Evolutionary conservation across 2,329 filamentous ascomycete genomes (phyloP), one percentile per base, ranked within the genome.

Genomic region (Septoria petroselini): DNA sequence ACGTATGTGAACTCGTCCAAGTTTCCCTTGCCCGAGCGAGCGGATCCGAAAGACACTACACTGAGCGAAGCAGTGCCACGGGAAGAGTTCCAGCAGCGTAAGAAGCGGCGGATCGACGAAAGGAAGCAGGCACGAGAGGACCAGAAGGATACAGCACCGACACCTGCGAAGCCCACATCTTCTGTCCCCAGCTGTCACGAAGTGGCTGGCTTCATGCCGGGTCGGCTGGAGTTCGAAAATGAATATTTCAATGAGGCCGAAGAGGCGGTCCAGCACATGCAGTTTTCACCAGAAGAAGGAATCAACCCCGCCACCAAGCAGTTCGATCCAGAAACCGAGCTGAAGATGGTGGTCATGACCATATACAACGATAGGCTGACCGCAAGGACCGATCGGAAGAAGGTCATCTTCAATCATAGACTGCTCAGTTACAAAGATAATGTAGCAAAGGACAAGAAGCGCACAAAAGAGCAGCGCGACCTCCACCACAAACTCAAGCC

Each of bases 131-230:
- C 83, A 1, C 86, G 88, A 34, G 95, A 93, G 70, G 86, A 86
- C 54, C 87, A 88, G 7, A 83, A 88, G 1, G 85, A 89, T 1
- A 79, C 90, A 30, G 87, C 88, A 18, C 89, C 91, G 1, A 95
- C 96, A 71, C 60, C 62, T 4, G 91, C 91, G 61, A 97, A 97
- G 66, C 93, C 93, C 0, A 97, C 91, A 0, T 91, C 91, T 7
- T 95, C 88, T 73, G 90, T 96, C 2, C 93, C 93, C 0, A 86
- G 90, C 27, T 98, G 93, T 69, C 93, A 98, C 73, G 93, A 98
- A 70, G 93, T 98, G 30, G 90, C 96, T 70, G 93, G 93, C 2
- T 98, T 95, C 68, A 98, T 98, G 93, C 93, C 93, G 2, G 93
- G 93, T 37, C 89, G 93, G 33, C 72, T 98, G 58, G 93, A 98